Evolutionary conservation across 2,329 filamentous ascomycete genomes (phyloP).

Genomic region (Coniochaeta ligniaria): DNA sequence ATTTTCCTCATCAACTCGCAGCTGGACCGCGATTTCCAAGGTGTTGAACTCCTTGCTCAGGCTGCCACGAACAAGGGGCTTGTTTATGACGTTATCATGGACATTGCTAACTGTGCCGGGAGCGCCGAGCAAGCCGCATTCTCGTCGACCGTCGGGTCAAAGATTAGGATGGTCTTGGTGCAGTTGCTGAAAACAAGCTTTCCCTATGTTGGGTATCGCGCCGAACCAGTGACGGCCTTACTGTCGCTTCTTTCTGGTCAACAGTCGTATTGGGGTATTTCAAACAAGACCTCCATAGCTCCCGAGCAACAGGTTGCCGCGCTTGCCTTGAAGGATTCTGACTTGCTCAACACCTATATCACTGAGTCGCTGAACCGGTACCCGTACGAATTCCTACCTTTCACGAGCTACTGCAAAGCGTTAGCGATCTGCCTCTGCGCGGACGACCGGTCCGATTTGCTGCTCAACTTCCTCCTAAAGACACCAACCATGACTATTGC

Average conservation of each 20-base stretch:
- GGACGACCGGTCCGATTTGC: conserved; percentile 29
- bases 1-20: conserved; percentile 44
- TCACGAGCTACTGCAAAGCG: conserved; percentile 63
- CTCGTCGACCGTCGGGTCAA: conserved; percentile 49
- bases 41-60: conserved; percentile 42
- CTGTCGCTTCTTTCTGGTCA: conserved; percentile 56
- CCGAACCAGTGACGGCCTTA: conserved; percentile 60
- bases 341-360: conserved; percentile 54
- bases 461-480: conserved; percentile 58
- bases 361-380: conserved; percentile 68
- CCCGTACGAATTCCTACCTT: conserved; percentile 77
- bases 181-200: conserved; percentile 64
- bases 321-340: conserved; percentile 44
- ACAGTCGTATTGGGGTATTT: conserved; percentile 46
- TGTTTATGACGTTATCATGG: conserved; percentile 46
- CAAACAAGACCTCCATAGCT: conserved; percentile 29
- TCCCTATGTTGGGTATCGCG: conserved; percentile 62
- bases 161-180: conserved; percentile 57
- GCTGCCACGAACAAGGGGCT: conserved; percentile 40
- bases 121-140: conserved; percentile 38
- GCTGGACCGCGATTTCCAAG: conserved; percentile 42
- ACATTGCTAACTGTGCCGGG: conserved; percentile 41
- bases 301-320: conserved; percentile 25
- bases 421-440: conserved; percentile 45
- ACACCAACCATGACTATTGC: conserved; percentile 71